Evolutionary conservation across 2,329 filamentous ascomycete species (phyloP), one percentile per base, ranked within the genome.

Genomic region (Myriosclerotinia scirpicola): DNA sequence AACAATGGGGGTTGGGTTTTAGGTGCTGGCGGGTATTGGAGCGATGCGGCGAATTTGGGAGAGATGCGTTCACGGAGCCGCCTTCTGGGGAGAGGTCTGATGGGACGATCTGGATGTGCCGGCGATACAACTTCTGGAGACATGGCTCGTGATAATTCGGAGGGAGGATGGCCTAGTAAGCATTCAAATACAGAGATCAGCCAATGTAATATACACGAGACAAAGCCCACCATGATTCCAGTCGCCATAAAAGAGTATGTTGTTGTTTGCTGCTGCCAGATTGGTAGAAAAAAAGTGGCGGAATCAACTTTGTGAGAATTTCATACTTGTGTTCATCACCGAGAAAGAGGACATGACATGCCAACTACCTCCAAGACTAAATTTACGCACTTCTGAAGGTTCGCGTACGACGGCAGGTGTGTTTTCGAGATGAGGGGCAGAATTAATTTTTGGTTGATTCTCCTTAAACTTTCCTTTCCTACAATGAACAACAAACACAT

Each of bases 21-120:
- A n/a, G 88, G 90, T 17, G 88, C 85, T 5, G 91, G 87, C 11
- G 94, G 93, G 73, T 92, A 97, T 72, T 89, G 84, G 73, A 97
- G 95, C 40, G 89, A 87, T 64, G 90, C 89, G 66, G 91, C 92
- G 73, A 91, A 88, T 77, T 96, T 92, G 68, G 91, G 89, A 42
- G 94, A 93, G 63, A 99, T 83, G 66, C 92, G 88, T 77, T 95
- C 93, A 74, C 93, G 91, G 65, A 99, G 84, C 71, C 91, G 90
- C 75, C 93, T 90, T 80, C 91, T 95, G 54, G 95, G 95, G 68
- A 99, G 82, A 66, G 95, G 95, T 76, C 93, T 90, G 77, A 99
- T 99, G 69, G 94, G 90, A 78, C 95, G 89, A 77, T 96, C 91
- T 71, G 92, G 92, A 77, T 91, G 96, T 61, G 58, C 58, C 68